Conservation (phyloP, 208 protist genomes). For the Crithidia thermophila region DNA sequence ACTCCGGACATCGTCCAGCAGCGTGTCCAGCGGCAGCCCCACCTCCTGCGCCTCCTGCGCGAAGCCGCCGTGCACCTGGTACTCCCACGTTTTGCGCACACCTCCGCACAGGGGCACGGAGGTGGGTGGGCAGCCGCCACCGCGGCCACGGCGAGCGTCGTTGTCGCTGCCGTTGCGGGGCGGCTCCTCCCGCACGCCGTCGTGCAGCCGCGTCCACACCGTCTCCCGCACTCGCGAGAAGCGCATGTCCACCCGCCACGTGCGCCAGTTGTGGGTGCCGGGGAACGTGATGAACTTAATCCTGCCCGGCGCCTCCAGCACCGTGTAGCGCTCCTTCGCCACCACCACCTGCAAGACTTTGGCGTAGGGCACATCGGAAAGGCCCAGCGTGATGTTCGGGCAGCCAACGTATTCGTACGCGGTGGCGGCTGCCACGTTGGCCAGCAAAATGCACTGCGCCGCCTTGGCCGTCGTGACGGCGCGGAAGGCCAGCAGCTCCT, state of each 20-base stretch:
- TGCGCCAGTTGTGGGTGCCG: constrained; percentile 84
- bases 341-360: constrained; percentile 48
- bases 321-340: constrained; percentile 51
- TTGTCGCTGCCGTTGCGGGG: not conserved
- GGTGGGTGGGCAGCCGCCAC: too few relatives aligned
- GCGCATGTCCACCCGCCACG: constrained; percentile 48
- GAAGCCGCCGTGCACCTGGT: constrained; percentile 69
- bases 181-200: constrained; percentile 26
- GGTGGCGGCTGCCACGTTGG: constrained; percentile 50
- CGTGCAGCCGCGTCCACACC: constrained; percentile 46
- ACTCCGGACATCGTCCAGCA: constrained; percentile 49
- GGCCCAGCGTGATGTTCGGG: constrained; percentile 60
- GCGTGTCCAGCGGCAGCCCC: constrained; percentile 42
- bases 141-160: not conserved
- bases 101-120: constrained; percentile 38
- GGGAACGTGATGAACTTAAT: constrained; percentile 82
- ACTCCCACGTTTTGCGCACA: constrained; percentile 54
- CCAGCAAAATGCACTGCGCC: constrained; percentile 60
- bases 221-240: constrained; percentile 33
- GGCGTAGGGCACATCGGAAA: constrained; percentile 78
- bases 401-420: constrained; percentile 70
- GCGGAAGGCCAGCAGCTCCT: constrained; percentile 56
- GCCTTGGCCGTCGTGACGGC: constrained; percentile 28
- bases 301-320: constrained; percentile 68
- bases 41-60: constrained; percentile 58